These are phyloP conservation scores for Monascus ruber DNA, from an alignment of 2,329 filamentous ascomycete genomes.

Conservation along the genomic window DNA sequence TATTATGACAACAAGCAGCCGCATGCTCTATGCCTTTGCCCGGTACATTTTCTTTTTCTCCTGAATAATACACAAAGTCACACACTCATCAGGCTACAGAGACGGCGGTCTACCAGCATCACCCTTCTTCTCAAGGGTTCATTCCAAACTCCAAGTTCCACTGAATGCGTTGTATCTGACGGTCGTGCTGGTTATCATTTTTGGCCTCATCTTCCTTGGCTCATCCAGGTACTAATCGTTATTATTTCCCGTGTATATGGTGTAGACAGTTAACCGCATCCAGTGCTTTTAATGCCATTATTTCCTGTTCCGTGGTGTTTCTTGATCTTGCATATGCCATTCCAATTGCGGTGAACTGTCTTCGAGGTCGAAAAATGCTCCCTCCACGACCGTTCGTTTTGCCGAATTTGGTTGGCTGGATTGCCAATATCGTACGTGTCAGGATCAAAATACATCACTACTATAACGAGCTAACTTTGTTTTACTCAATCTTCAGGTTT, in stretches of 20 bases:
- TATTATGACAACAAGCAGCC: constrained; percentile 54
- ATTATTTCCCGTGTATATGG: constrained; percentile 9
- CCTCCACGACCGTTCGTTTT: constrained; percentile 51
- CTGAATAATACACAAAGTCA: not conserved
- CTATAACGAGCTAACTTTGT: constrained; percentile 1
- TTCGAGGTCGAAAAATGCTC: constrained; percentile 54
- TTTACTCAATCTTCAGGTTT: constrained; percentile 32
- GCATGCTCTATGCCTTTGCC: constrained; percentile 58
- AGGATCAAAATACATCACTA: not conserved
- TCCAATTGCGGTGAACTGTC: constrained; percentile 57
- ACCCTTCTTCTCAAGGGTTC: constrained; percentile 48
- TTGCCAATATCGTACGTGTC: constrained; percentile 41
- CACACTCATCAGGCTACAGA: constrained; percentile 15
- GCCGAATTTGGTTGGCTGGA: constrained; percentile 46
- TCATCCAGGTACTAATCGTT: constrained; percentile 30
- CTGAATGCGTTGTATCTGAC: constrained; percentile 56
- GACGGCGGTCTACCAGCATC: constrained; percentile 58
- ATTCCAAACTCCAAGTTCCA: constrained; percentile 51
- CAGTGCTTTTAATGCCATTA: constrained; percentile 60
- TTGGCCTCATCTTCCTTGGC: constrained; percentile 59
- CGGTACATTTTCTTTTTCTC: not conserved
- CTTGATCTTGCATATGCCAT: constrained; percentile 64
- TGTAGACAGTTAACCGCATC: not conserved
- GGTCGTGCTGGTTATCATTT: constrained; percentile 50
- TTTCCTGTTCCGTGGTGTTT: constrained; percentile 59